Conservation (phyloP, 176 grass and related monocot species). For the Juncus effusus region DNA sequence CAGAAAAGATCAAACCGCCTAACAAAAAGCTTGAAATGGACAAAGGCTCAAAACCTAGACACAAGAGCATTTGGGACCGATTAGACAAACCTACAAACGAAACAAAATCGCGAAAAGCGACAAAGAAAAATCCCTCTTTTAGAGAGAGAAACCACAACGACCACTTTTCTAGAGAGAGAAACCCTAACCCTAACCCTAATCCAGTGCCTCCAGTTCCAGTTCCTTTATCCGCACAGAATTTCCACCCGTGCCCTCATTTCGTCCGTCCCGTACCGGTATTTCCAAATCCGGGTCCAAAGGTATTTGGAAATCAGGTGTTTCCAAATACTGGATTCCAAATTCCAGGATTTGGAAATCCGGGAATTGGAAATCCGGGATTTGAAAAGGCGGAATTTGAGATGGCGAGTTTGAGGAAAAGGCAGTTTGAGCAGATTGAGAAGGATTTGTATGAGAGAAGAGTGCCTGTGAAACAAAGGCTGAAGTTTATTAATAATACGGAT, state of each 20-base stretch:
- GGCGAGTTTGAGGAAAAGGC: slow-evolving; percentile 23
- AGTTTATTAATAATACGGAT: not conserved
- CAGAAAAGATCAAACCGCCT: slow-evolving; percentile 5
- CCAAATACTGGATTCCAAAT: too few species aligned
- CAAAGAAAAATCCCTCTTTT: too few species aligned
- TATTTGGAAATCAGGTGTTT: too few species aligned
- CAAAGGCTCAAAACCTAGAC: slow-evolving; percentile 15
- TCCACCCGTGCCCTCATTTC: too few species aligned
- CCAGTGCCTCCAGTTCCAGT: not conserved
- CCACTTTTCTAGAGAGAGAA: slow-evolving; percentile 15
- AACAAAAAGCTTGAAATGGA: slow-evolving; percentile 3
- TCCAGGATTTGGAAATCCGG: too few species aligned
- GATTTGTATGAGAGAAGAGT: slow-evolving; percentile 12
- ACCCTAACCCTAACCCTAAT: not conserved
- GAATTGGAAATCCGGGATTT: too few species aligned
- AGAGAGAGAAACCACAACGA: not conserved
- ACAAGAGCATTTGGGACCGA: slow-evolving; percentile 19
- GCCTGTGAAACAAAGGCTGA: slow-evolving; percentile 25
- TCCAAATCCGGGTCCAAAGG: too few species aligned
- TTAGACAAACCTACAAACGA: slow-evolving; percentile 19
- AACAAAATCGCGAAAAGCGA: not conserved
- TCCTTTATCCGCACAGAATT: not conserved
- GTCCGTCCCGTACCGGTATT: too few species aligned
- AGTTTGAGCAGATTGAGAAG: slow-evolving; percentile 29
- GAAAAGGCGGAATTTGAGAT: not conserved